Base-by-base conservation (phyloP, 2,329 filamentous ascomycete genomes). In the Pseudocercospora eumusae region DNA sequence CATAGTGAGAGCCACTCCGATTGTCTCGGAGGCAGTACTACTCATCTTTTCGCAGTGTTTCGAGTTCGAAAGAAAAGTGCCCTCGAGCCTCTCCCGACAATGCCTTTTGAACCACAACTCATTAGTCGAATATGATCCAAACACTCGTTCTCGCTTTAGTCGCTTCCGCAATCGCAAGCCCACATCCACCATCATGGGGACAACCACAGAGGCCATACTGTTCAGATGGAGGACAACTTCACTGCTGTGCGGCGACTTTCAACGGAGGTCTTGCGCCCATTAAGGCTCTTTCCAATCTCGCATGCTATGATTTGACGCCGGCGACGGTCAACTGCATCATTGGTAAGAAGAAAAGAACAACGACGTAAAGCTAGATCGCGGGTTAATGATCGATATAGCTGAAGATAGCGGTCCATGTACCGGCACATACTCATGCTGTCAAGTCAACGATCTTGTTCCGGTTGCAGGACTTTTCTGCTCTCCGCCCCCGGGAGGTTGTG, bases 271-370 rank as follows among this genome's bases (percentile, higher is more conserved):
- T 62, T 28, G 50, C 57, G 10, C 59, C 64, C 9, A 56, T 68
- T 28, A 59, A 44, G 5, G 31, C 55, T 3, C 57, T 59, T 0
- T 58, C 64, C 4, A 61, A 68, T 36, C 15, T 68, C 1, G 40
- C 56, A 9, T 68, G 66, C 56, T 68, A 68, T 23, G 64, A 66
- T 23, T 40, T 68, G n/a, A 68, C 66, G 5, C 66, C 66, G 7
- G 60, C 64, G 15, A 62, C 61, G 4, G 59, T 64, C n/a, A 68
- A 68, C 28, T 68, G 66, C 49, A 53, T 68, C 10, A 66, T 68
- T 18, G 61, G 64, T 64, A 27, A 50, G 25, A 25, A 25, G 3
- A 3, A 25, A 27, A 50, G 25, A 25, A 25, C 6, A 3, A 25
- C 23, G 23, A 13, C 57, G n/a, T n/a, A n/a, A n/a, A n/a, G n/a